A percentile compares a stretch with the other conserved stretches of the same genome.
Conservation (phyloP, 192 early-diverging fungal genomes). For the Coemansia sp. region DNA sequence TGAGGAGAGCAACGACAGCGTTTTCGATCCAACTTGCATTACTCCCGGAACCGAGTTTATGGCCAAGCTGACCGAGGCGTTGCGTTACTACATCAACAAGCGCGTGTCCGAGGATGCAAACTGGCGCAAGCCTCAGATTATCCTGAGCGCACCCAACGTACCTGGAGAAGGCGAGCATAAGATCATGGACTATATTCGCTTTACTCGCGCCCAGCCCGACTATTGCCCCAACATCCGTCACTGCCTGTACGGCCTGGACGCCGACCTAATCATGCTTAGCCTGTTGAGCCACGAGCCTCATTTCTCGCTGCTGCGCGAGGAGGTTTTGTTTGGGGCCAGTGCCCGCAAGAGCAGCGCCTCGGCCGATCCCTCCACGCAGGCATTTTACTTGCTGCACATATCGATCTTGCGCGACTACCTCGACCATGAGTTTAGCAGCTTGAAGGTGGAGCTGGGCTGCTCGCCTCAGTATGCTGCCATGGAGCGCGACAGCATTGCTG, state of each 20-base stretch:
- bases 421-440: slow-evolving; percentile 71
- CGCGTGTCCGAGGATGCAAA: slow-evolving; percentile 82
- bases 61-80: slow-evolving; percentile 76
- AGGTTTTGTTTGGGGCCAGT: slow-evolving; percentile 71
- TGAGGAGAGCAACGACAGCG: slow-evolving; percentile 59
- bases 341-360: slow-evolving; percentile 21
- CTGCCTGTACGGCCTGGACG: slow-evolving; percentile 96
- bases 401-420: slow-evolving; percentile 89
- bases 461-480: slow-evolving; percentile 50
- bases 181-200: slow-evolving; percentile 98
- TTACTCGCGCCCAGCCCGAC: slow-evolving; percentile 70
- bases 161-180: slow-evolving; percentile 99
- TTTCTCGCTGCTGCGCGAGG: slow-evolving; percentile 92
- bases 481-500: slow-evolving; percentile 16
- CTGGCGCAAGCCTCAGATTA: slow-evolving; percentile 87
- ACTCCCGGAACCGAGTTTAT: slow-evolving; percentile 98
- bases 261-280: slow-evolving; percentile 96
- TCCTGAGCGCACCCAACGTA: slow-evolving; percentile 90
- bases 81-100: slow-evolving; percentile 88
- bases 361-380: slow-evolving; percentile 39
- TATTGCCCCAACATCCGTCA: slow-evolving; percentile 88
- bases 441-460: slow-evolving; percentile 38
- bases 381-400: slow-evolving; percentile 78
- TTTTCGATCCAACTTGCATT: slow-evolving; percentile 97
- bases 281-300: slow-evolving; percentile 95